Percentiles rank a stretch among this genome's conserved stretches.
Evolutionary conservation across 352 stramenopile species (phyloP).

Genomic region (Phytophthora ramorum): DNA sequence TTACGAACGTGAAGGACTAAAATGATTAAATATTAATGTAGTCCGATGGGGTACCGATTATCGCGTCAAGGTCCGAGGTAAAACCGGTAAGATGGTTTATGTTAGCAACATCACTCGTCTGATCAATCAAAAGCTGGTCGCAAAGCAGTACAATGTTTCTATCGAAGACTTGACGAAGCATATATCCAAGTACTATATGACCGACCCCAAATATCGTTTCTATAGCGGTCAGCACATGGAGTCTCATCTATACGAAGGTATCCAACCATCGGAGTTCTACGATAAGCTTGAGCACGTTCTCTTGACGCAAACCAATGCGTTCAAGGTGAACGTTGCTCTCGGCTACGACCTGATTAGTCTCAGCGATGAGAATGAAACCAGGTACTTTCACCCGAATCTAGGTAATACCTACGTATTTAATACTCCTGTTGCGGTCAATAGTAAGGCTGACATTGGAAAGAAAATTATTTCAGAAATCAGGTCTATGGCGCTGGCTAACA

Average conservation of each 20-base stretch:
- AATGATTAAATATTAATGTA: conserved; percentile 9
- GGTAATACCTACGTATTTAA: conserved; percentile 21
- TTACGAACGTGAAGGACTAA: conserved; percentile 9
- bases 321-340: conserved; percentile 10
- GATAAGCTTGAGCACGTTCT: conserved; percentile 12
- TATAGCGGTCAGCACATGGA: conserved; percentile 9
- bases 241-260: conserved; percentile 4
- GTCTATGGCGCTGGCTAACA: conserved; percentile 16
- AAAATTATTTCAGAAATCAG: neutral
- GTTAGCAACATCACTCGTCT: conserved; percentile 7
- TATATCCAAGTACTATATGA: conserved; percentile 7
- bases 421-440: conserved; percentile 20
- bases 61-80: conserved; percentile 5
- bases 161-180: conserved; percentile 7
- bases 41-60: conserved; percentile 3
- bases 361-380: conserved; percentile 1
- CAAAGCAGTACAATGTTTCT: conserved; percentile 17
- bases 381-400: conserved; percentile 6
- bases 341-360: conserved; percentile 2
- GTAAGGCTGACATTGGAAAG: conserved; percentile 12
- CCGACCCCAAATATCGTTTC: conserved; percentile 15
- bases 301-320: neutral
- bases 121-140: conserved; percentile 5
- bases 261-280: conserved; percentile 4
- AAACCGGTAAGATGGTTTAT: conserved; percentile 12